These are phyloP conservation scores for Plasmodium gonderi DNA, from an alignment of 169 alveolate genomes.

Conservation along the genomic window DNA sequence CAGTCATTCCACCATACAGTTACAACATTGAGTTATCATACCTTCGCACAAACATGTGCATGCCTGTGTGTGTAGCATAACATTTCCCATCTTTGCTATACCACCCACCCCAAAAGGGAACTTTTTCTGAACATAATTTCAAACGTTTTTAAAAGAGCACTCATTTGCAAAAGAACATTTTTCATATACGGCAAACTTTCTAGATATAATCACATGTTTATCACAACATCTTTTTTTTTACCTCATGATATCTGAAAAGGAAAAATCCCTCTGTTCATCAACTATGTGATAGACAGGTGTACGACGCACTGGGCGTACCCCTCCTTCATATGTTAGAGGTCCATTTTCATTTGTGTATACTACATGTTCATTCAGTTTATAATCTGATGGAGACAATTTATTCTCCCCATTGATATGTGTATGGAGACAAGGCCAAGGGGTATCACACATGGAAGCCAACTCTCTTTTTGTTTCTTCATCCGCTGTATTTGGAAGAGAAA, in stretches of 20 bases:
- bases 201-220: too few relatives aligned
- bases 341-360: not conserved
- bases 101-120: too few relatives aligned
- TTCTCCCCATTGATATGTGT: not conserved
- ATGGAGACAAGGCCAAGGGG: conserved; percentile 68
- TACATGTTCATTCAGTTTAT: not conserved
- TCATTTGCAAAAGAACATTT: too few relatives aligned
- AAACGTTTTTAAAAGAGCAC: too few relatives aligned
- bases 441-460: conserved; percentile 50
- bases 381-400: not conserved
- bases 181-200: too few relatives aligned
- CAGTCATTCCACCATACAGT: too few relatives aligned
- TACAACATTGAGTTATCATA: too few relatives aligned
- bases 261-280: not conserved
- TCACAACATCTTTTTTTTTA: not conserved
- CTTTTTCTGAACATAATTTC: too few relatives aligned
- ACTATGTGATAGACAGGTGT: not conserved
- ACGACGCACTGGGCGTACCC: not conserved
- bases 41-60: too few relatives aligned
- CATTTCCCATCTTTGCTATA: too few relatives aligned
- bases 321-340: conserved; percentile 26
- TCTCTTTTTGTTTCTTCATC: conserved; percentile 51
- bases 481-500: not conserved
- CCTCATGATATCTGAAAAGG: conserved; percentile 14
- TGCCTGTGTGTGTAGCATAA: too few relatives aligned